phyloP scores from a whole-genome alignment of 768 basidiomycete genomes.

The Boletus pseudopeckii region DNA sequence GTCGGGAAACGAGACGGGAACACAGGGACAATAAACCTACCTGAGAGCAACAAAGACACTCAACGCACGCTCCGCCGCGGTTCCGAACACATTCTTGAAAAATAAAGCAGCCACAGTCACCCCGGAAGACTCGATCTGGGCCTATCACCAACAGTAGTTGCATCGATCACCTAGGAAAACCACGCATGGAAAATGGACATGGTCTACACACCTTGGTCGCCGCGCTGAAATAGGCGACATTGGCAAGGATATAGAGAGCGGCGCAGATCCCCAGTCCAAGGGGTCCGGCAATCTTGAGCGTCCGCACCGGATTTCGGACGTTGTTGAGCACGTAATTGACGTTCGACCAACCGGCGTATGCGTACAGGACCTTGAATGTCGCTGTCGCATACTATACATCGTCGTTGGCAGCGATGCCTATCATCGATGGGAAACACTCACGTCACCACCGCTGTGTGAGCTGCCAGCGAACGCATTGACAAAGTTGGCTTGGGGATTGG shows the following conservation, averaged over 20 bases:
- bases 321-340: conserved; percentile 47
- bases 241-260: conserved; percentile 50
- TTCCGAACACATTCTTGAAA: conserved; percentile 57
- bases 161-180: too few species aligned
- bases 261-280: conserved; percentile 54
- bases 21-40: conserved; percentile 20
- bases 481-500: conserved; percentile 58
- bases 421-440: conserved; percentile 7
- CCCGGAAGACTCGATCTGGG: conserved; percentile 45
- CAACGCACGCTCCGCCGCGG: conserved; percentile 47
- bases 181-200: too few species aligned
- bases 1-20: background rate
- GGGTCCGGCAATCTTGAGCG: conserved; percentile 59
- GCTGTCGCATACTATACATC: conserved; percentile 53
- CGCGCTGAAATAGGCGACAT: conserved; percentile 53
- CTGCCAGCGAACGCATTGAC: conserved; percentile 54
- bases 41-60: conserved; percentile 55
- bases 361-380: conserved; percentile 53
- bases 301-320: conserved; percentile 55
- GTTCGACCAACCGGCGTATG: conserved; percentile 52
- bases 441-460: conserved; percentile 49
- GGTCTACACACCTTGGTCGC: conserved; percentile 17
- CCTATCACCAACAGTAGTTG: conserved; percentile 15
- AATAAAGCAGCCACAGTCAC: conserved; percentile 59
- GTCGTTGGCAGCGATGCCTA: background rate